A percentile compares a stretch with the other conserved stretches of the same genome.
phyloP scores from a whole-genome alignment of 352 stramenopile species.

The Pythium dissimile region DNA sequence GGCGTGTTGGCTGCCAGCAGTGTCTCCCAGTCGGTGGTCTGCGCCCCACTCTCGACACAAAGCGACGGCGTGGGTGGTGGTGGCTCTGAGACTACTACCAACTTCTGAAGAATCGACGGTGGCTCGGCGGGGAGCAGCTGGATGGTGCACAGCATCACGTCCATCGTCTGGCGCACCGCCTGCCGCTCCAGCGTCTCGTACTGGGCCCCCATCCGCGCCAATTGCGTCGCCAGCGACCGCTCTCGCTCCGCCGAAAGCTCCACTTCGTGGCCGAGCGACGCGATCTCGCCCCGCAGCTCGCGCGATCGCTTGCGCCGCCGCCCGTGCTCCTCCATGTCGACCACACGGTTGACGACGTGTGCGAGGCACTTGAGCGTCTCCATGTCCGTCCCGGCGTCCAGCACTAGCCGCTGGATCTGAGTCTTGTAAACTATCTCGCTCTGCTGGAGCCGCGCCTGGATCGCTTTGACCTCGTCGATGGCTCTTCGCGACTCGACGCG shows the following conservation, averaged over 20 bases:
- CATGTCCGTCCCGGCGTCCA: constrained; percentile 19
- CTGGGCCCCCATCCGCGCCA: constrained; percentile 16
- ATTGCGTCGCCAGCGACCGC: constrained; percentile 23
- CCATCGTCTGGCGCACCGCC: constrained; percentile 40
- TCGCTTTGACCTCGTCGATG: constrained; percentile 12
- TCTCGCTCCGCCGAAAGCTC: constrained; percentile 27
- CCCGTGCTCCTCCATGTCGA: constrained; percentile 39
- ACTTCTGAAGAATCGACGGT: not conserved
- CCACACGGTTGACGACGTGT: constrained; percentile 38
- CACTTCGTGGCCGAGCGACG: constrained; percentile 27
- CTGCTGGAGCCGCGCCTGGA: not conserved
- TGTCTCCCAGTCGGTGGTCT: not conserved
- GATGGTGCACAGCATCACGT: constrained; percentile 38
- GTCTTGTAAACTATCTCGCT: constrained; percentile 5
- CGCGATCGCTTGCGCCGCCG: constrained; percentile 9
- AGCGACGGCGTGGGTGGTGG: not conserved
- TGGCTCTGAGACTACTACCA: no score
- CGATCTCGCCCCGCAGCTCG: constrained; percentile 36
- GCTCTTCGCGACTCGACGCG: constrained; percentile 22
- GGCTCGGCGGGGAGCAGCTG: constrained; percentile 23
- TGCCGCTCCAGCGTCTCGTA: constrained; percentile 36
- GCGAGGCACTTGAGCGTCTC: constrained; percentile 30
- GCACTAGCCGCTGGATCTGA: constrained; percentile 17
- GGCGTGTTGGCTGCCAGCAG: not conserved
- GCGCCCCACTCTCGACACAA: not conserved